Base-by-base conservation (phyloP, 768 basidiomycete species). In the Suillus ampliporus region DNA sequence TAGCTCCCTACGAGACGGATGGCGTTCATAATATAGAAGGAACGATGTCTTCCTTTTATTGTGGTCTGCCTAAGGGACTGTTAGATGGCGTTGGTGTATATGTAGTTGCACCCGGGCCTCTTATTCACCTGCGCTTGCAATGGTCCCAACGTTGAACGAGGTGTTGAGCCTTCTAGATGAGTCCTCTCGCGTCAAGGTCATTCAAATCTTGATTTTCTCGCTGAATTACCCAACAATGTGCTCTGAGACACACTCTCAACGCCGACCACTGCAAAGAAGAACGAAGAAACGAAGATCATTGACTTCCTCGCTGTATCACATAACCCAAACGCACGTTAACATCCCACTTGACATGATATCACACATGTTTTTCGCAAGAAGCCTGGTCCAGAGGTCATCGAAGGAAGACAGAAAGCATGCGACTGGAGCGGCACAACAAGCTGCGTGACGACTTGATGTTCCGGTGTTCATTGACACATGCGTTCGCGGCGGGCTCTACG, bases 391-490 rank as follows among this genome's bases (percentile, higher is more conserved):
- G 74, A 81, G 26, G 85, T 95, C n/a, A 85, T 94, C 57, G 79
- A 82, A 52, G 89, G 92, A 57, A 84, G 96, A 40, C 82, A 84
- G 62, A 89, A 89, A 65, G 93, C 93, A 0, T 82, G 87, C 37
- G 99, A n/a, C 85, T 95, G 63, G 96, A 98, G 69, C 92, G 97
- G 69, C 91, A 95, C 71, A 94, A 97, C 74, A 95, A 95, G 75
- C 84, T 99, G 63, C 84, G 91, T 66, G 95, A 98, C 74, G 98
- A 38, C 86, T 99, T 61, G 95, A 97, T 68, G 86, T 96, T 54
- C 95, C 97, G 10, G 81, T 91, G 57, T 83, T 99, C 35, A 90
- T 97, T 71, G 94, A 97, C 73, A 93, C 94, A 1, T 98, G 95
- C 72, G 91, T 97, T 14, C 86, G 95, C 43, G 95, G 94, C 69